Percentiles rank a stretch among this genome's conserved stretches.
These are phyloP conservation scores for Colletotrichum sansevieriae DNA, from an alignment of 2,329 filamentous ascomycete species.

Conservation along the genomic window DNA sequence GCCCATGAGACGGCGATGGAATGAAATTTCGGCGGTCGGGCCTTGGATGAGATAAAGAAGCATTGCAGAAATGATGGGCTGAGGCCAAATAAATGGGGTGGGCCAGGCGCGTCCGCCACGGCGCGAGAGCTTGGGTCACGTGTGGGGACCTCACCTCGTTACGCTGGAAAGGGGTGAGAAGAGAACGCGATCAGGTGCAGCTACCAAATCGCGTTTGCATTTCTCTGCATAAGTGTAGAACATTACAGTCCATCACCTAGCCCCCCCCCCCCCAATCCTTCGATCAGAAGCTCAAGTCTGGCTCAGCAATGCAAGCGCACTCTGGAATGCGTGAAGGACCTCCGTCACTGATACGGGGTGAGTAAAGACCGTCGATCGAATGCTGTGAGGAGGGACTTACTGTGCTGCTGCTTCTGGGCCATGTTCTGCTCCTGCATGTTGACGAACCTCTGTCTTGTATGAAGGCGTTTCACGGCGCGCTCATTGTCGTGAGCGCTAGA, in stretches of 20 bases:
- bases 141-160: slow-evolving; percentile 29
- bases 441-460: slow-evolving; percentile 83
- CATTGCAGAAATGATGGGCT: slow-evolving; percentile 7
- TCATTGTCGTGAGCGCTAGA: slow-evolving; percentile 80
- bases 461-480: slow-evolving; percentile 82
- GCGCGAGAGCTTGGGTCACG: slow-evolving; percentile 36
- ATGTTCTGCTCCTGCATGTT: slow-evolving; percentile 79
- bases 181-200: slow-evolving; percentile 19
- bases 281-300: slow-evolving; percentile 1
- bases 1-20: neutral
- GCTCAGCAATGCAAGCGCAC: slow-evolving; percentile 68
- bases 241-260: neutral
- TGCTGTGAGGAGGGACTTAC: slow-evolving; percentile 65
- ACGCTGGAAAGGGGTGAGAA: slow-evolving; percentile 6
- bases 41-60: neutral
- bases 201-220: slow-evolving; percentile 12
- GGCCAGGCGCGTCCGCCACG: slow-evolving; percentile 20
- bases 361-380: slow-evolving; percentile 32
- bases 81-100: slow-evolving; percentile 14
- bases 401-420: slow-evolving; percentile 82
- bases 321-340: slow-evolving; percentile 74
- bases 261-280: neutral
- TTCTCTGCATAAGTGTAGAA: slow-evolving; percentile 22
- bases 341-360: slow-evolving; percentile 58
- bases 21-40: neutral